Conservation (phyloP, 2,329 filamentous ascomycete species). For the Biscogniauxia marginata region DNA sequence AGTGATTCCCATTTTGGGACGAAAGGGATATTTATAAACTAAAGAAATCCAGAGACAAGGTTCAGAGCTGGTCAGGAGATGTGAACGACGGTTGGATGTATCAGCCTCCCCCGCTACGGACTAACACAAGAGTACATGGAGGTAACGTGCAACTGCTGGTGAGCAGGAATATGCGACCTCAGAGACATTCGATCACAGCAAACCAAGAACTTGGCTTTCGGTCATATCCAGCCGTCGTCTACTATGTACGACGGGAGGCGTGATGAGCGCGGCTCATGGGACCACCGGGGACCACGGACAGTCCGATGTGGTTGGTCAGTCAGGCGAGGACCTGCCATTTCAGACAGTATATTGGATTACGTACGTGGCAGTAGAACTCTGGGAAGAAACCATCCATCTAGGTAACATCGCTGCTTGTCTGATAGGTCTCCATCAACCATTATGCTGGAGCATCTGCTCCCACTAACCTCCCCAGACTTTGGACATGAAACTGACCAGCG, state of each 20-base stretch:
- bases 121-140: constrained; percentile 7
- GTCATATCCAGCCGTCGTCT: constrained; percentile 12
- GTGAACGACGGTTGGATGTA: constrained; percentile 14
- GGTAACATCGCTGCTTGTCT: constrained; percentile 18
- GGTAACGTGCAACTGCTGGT: constrained; percentile 17
- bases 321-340: constrained; percentile 15
- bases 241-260: constrained; percentile 18
- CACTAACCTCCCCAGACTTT: neutral
- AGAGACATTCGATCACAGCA: constrained; percentile 14
- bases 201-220: constrained; percentile 10
- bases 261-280: constrained; percentile 10
- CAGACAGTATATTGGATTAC: constrained; percentile 13
- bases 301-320: constrained; percentile 11
- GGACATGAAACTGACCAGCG: constrained; percentile 17
- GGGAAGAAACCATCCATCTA: constrained; percentile 21
- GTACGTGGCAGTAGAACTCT: constrained; percentile 11
- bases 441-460: neutral
- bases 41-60: constrained; percentile 12
- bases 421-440: neutral
- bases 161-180: constrained; percentile 6
- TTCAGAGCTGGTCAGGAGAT: constrained; percentile 16
- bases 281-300: neutral
- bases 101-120: constrained; percentile 10
- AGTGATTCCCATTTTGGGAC: constrained; percentile 15
- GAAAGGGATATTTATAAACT: constrained; percentile 24